Evolutionary conservation across 2,329 filamentous ascomycete species (phyloP).

Genomic region (Plenodomus tracheiphilus): DNA sequence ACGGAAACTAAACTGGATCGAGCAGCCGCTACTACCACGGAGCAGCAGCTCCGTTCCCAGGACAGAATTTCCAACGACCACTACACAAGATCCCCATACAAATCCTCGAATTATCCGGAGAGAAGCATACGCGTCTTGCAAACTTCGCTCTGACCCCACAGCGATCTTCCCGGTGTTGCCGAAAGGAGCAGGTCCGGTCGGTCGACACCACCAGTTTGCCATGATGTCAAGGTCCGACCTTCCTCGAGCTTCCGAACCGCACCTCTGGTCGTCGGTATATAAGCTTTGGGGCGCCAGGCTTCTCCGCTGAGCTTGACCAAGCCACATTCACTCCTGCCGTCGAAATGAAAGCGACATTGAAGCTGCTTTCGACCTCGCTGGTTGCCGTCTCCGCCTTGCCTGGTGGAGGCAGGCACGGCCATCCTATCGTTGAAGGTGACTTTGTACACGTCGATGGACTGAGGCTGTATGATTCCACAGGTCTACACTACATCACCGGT

Average conservation of each 20-base stretch:
- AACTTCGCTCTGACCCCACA: background rate
- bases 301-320: background rate
- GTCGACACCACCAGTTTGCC: background rate
- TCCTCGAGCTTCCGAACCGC: background rate
- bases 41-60: background rate
- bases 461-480: conserved; percentile 39
- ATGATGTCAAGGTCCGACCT: background rate
- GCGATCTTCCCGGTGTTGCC: background rate
- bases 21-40: background rate
- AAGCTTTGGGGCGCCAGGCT: background rate
- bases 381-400: conserved; percentile 12
- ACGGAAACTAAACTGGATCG: background rate
- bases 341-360: background rate
- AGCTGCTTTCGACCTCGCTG: conserved; percentile 15
- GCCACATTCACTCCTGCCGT: background rate
- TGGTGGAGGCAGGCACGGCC: conserved; percentile 4
- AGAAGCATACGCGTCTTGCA: background rate
- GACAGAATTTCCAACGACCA: background rate
- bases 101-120: background rate
- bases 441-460: conserved; percentile 43
- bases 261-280: background rate
- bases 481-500: conserved; percentile 43
- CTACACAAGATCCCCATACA: background rate
- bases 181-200: background rate
- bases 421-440: conserved; percentile 32